Evolutionary conservation across 2,329 filamentous ascomycete species (phyloP).

Genomic region (Aureobasidium melanogenum): DNA sequence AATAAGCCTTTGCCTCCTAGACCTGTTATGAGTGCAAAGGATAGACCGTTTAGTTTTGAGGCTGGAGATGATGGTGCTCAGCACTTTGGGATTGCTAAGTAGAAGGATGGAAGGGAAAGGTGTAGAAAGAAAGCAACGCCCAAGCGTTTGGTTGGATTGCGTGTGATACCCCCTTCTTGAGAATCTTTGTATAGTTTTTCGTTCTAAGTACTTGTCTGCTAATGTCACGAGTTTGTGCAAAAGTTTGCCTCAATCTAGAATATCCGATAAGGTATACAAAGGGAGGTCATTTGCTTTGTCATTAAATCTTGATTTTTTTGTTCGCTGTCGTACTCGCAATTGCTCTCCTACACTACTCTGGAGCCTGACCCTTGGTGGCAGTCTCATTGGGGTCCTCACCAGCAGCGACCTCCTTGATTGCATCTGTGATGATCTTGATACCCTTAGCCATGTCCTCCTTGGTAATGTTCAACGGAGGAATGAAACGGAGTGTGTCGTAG

Average conservation of each 20-base stretch:
- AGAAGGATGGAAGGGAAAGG: not conserved
- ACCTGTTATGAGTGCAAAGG: not conserved
- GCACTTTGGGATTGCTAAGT: not conserved
- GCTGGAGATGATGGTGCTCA: not conserved
- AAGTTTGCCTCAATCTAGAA: not conserved
- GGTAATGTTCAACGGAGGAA: constrained; percentile 31
- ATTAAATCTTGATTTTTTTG: not conserved
- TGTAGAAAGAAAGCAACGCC: not conserved
- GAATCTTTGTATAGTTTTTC: not conserved
- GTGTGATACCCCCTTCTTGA: not conserved
- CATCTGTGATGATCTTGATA: constrained; percentile 27
- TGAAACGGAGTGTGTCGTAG: constrained; percentile 33
- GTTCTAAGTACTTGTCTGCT: too few relatives aligned
- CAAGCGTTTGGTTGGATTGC: not conserved
- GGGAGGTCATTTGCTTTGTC: not conserved
- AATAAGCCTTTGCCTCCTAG: constrained; percentile 3
- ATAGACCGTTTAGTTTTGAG: constrained; percentile 2
- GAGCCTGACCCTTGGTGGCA: constrained; percentile 16
- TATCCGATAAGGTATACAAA: not conserved
- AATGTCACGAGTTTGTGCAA: not conserved
- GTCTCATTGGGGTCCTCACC: constrained; percentile 16
- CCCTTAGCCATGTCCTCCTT: constrained; percentile 31
- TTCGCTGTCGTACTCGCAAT: not conserved
- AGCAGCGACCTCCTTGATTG: constrained; percentile 29
- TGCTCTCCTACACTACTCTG: constrained; percentile 10